Base-by-base conservation (phyloP, 306 rosid species). In the Myrica gale region DNA sequence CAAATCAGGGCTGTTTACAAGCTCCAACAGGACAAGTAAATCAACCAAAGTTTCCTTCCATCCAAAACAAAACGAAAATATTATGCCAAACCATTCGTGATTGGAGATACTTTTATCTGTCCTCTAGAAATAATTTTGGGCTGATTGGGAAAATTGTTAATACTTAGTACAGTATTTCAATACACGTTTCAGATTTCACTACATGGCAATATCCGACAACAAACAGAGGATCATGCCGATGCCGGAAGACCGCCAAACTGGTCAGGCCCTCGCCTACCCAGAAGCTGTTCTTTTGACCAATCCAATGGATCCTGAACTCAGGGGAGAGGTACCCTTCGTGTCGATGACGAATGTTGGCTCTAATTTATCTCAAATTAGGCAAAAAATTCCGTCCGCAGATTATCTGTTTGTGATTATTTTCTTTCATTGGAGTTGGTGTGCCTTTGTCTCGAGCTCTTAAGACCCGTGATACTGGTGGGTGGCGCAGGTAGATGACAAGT, bases 401-500 rank as follows among this genome's bases (percentile, higher is more conserved):
- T 1, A 26, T 26, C 32, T 26, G 32, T 26, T 26, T 26, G 32
- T 26, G 32, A 1, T 26, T 26, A 26, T 26, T 26, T 26, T 26
- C 32, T 26, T 26, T 26, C 32, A 0, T 26, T 26, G 32, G 32
- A 26, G 32, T 26, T 26, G 32, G 32, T 26, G 32, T 1, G 32
- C 32, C 32, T 26, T 26, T 26, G 32, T 26, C 32, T 26, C 32
- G 32, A 26, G 32, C 32, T 26, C 32, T 26, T 26, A 26, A 26
- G 32, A 26, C 32, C 32, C 32, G 32, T 26, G 32, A 26, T 26
- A 1, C 32, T 26, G 32, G 32, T 26, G 32, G 15, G 16, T 10
- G 9, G 12, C 4, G 69, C 37, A 93, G 98, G 98, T 93, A 73
- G 97, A 95, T 84, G 99, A 95, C 86, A 95, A 95, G 58, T 92